Evolutionary conservation across 768 basidiomycete species (phyloP).

Genomic region (Mycena epipterygia): DNA sequence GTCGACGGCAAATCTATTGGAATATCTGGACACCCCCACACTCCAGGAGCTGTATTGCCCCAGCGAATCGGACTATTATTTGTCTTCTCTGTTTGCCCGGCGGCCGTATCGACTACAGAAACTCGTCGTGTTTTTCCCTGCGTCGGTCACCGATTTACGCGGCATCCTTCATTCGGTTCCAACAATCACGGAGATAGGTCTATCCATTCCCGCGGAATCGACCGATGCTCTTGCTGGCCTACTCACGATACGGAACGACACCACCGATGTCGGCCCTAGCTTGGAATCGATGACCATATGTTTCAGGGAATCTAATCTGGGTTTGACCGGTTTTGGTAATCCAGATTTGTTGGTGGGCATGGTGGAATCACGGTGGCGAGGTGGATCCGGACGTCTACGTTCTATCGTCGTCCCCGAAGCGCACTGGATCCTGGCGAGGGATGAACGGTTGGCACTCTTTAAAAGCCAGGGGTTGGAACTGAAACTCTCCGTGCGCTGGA

Average conservation of each 20-base stretch:
- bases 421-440: background rate
- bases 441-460: background rate
- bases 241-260: background rate
- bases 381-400: background rate
- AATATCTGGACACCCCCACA: constrained; percentile 7
- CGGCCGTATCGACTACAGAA: constrained; percentile 1
- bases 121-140: background rate
- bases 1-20: background rate
- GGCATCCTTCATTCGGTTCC: background rate
- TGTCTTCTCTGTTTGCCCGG: background rate
- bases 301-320: background rate
- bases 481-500: background rate
- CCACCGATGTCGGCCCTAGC: background rate
- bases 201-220: background rate
- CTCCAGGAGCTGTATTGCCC: constrained; percentile 17
- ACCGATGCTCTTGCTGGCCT: background rate
- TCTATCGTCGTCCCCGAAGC: background rate
- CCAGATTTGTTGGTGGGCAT: background rate
- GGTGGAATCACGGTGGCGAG: constrained; percentile 11
- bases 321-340: background rate
- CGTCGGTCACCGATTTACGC: background rate
- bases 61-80: background rate
- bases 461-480: background rate
- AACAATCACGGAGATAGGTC: constrained; percentile 1
- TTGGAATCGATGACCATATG: background rate